Percentiles rank a stretch among this genome's conserved stretches.
These are phyloP conservation scores for Spatholobus suberectus DNA, from an alignment of 306 rosid genomes.

Conservation along the genomic window DNA sequence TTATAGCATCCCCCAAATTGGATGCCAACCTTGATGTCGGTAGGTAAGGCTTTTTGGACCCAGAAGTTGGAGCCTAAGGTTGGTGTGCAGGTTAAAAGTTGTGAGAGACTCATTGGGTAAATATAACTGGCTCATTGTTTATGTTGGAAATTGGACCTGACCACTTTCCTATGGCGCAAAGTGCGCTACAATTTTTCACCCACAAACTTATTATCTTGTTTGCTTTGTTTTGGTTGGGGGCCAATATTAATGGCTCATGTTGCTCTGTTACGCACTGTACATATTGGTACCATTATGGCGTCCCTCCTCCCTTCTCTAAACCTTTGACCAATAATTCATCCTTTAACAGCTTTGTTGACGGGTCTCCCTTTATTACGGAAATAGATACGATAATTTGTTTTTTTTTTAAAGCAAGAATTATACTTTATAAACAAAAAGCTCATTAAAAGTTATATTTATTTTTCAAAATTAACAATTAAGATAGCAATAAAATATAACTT, in stretches of 20 bases:
- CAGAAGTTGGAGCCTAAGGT: not conserved
- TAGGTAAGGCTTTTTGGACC: slow-evolving; percentile 33
- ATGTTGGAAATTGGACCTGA: slow-evolving; percentile 30
- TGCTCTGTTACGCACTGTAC: not conserved
- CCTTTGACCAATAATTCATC: slow-evolving; percentile 33
- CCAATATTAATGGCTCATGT: slow-evolving; percentile 29
- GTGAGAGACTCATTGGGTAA: not conserved
- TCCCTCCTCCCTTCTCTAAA: not conserved
- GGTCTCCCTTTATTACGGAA: not conserved
- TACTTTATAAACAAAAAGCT: not conserved
- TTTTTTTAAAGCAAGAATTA: not conserved
- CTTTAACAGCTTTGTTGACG: not conserved
- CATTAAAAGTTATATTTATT: not conserved
- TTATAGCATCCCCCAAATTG: not conserved
- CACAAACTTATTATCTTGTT: not conserved
- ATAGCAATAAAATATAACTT: no score
- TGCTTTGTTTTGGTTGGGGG: slow-evolving; percentile 25
- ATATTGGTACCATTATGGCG: slow-evolving; percentile 1
- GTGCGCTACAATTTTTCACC: slow-evolving; percentile 14
- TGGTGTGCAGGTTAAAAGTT: slow-evolving; percentile 26
- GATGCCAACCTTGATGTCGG: slow-evolving; percentile 44
- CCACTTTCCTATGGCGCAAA: slow-evolving; percentile 14
- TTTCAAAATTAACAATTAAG: no score
- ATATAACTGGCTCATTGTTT: not conserved
- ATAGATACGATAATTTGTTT: not conserved